A percentile compares a stretch with the other conserved stretches of the same genome.
phyloP scores from a whole-genome alignment of 2,329 filamentous ascomycete genomes.

The Botrytis medusae region DNA sequence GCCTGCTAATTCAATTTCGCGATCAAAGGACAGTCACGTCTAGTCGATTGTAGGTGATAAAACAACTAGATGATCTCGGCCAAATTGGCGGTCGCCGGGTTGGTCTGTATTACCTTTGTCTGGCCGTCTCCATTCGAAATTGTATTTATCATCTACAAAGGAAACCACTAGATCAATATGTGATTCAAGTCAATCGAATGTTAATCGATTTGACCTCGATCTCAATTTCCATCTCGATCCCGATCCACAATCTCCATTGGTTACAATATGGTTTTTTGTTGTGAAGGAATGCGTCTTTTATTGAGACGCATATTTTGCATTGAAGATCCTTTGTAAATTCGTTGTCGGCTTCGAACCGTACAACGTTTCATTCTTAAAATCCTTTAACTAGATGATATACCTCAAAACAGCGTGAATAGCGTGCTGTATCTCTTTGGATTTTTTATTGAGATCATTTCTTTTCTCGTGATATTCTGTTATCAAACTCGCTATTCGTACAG shows the following conservation, averaged over 20 bases:
- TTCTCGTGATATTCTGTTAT: background rate
- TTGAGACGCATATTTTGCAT: background rate
- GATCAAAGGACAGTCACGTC: background rate
- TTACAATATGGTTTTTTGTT: background rate
- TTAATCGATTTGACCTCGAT: background rate
- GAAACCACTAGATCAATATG: background rate
- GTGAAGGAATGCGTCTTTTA: background rate
- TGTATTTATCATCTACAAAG: background rate
- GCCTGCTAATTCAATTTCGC: background rate
- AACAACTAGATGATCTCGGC: background rate
- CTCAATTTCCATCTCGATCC: background rate
- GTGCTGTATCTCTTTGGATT: background rate
- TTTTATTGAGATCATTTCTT: background rate
- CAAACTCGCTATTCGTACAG: background rate
- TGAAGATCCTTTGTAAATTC: background rate
- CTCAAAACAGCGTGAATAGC: background rate
- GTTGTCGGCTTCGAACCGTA: background rate
- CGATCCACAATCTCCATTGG: background rate
- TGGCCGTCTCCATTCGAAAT: background rate
- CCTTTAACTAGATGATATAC: background rate
- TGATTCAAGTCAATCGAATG: background rate
- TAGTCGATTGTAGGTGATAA: background rate
- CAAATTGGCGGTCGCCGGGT: background rate
- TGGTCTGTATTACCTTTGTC: background rate
- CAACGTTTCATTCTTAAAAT: background rate